Evolutionary conservation across 495 filamentous ascomycete species (phyloP), one percentile per base, ranked within the genome.

Genomic region (Talaromyces stipitatus): DNA sequence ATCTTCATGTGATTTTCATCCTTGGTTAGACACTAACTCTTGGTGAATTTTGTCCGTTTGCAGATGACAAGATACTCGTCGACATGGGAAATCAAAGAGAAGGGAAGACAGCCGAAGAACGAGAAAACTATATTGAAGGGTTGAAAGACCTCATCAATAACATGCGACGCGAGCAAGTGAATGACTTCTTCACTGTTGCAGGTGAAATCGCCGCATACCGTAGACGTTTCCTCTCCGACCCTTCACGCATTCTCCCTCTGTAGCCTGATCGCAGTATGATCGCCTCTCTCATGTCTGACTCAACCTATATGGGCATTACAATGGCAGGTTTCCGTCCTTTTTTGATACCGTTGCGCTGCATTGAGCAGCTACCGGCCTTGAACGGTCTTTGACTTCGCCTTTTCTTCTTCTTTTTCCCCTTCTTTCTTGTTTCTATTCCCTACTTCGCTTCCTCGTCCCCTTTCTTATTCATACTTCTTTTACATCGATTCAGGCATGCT

Each of bases 21-120:
- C 41, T 55, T 61, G 70, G 73, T 66, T 74, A 66, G 70, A 77
- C 75, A 72, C 85, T 88, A 78, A 90, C 85, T 73, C 69, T 68
- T 72, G 74, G 71, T 67, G 65, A 69, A 69, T 70, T 74, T 80
- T 55, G 36, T 46, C 72, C 74, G 70, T 45, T 67, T 58, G 68
- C 76, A 96, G 92, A 95, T 81, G 88, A 94, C 68, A 85, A 86
- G 64, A 88, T 96, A 50, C 85, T 96, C 50, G 78, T 90, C 56
- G 83, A 95, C 58, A 82, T 97, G 64, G 90, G 90, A 59, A 82
- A 84, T 28, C 71, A 84, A 54, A 78, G 78, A 51, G 89, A 91
- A 63, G 85, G 86, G 50, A 84, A 83, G 61, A 82, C 74, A 20
- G 79, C 83, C 59, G 85, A 89, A 69, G 83, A 90, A 61, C 83